These are phyloP conservation scores for Coffea humblotiana DNA, from an alignment of 305 asterid genomes.

Conservation along the genomic window DNA sequence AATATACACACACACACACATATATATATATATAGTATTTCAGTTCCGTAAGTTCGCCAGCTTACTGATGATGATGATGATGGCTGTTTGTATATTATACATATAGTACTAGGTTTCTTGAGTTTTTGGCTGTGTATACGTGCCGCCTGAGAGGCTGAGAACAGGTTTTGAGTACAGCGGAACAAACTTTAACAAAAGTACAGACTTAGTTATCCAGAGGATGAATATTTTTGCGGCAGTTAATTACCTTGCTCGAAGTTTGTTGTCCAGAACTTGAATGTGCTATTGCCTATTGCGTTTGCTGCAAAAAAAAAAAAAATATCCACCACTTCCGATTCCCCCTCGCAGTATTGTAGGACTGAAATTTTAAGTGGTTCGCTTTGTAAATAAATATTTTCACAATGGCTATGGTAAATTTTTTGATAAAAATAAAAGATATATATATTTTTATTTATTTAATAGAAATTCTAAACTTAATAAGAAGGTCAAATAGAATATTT, in stretches of 20 bases:
- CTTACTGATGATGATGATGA: neutral
- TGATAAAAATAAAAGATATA: too few species aligned
- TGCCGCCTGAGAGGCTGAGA: neutral
- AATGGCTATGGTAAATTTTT: neutral
- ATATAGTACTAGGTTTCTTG: neutral
- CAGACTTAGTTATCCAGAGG: neutral
- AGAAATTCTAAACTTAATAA: too few species aligned
- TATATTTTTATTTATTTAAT: too few species aligned
- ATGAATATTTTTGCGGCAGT: neutral
- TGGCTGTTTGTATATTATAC: constrained; percentile 1
- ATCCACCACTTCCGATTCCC: neutral
- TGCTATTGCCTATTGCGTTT: neutral
- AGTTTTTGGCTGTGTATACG: neutral
- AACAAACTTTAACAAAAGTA: neutral
- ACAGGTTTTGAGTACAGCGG: neutral
- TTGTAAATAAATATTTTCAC: neutral
- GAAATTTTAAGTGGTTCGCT: neutral
- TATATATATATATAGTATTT: neutral
- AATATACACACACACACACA: neutral
- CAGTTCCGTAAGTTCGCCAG: neutral
- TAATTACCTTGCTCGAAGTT: neutral
- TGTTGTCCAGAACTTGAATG: neutral
- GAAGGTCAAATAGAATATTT: too few species aligned
- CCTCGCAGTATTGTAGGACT: neutral
- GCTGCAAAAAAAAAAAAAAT: neutral